Percentiles rank a stretch among this genome's conserved stretches.
These are phyloP conservation scores for Corinectria fuckeliana DNA, from an alignment of 2,329 filamentous ascomycete species.

Conservation along the genomic window DNA sequence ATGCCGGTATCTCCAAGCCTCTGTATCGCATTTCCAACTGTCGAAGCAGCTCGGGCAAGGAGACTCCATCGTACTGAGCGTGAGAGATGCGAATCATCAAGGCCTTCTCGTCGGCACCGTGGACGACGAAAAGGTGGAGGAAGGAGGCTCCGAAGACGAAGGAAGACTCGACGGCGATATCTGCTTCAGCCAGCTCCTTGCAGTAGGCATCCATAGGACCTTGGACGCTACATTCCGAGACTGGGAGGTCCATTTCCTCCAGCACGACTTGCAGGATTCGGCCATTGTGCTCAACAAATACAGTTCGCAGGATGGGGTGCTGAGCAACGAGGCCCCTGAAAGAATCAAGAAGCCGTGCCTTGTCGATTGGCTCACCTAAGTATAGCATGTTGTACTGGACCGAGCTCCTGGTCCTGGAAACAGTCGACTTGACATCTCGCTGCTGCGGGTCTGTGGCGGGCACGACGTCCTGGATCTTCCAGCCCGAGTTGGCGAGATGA, in stretches of 20 bases:
- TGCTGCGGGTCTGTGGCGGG: constrained; percentile 32
- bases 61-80: constrained; percentile 58
- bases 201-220: constrained; percentile 23
- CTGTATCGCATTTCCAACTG: constrained; percentile 50
- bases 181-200: constrained; percentile 26
- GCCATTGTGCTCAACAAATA: constrained; percentile 29
- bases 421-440: constrained; percentile 31
- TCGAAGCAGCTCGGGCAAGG: constrained; percentile 50
- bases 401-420: constrained; percentile 31
- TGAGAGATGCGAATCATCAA: constrained; percentile 49
- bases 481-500: constrained; percentile 25
- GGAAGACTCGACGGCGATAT: constrained; percentile 16
- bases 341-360: constrained; percentile 20
- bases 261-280: constrained; percentile 32
- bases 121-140: constrained; percentile 28
- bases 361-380: constrained; percentile 33
- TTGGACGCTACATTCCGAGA: constrained; percentile 18
- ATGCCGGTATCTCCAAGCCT: constrained; percentile 29
- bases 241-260: constrained; percentile 21
- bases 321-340: constrained; percentile 33
- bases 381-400: constrained; percentile 41
- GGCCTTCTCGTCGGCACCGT: constrained; percentile 27
- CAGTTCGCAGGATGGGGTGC: constrained; percentile 36
- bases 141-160: constrained; percentile 26
- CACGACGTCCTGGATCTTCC: constrained; percentile 33